A percentile compares a stretch with the other conserved stretches of the same genome.
These are phyloP conservation scores for Tylopilus cervinicoccineus DNA, from an alignment of 768 basidiomycete genomes.

Conservation along the genomic window DNA sequence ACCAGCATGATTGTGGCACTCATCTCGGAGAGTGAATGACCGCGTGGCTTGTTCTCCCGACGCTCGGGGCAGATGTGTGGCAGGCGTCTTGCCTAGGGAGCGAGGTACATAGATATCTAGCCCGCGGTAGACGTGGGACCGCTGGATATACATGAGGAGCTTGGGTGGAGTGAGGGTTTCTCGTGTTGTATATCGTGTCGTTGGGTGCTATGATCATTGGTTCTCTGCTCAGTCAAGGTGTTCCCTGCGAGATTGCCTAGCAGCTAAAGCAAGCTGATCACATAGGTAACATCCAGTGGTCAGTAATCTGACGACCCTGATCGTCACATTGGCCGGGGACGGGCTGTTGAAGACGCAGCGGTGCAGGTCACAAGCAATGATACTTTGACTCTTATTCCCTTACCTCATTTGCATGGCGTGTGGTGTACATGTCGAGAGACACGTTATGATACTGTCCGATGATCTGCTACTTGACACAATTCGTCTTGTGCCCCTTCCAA, in stretches of 20 bases:
- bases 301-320: too few relatives aligned
- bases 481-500: slow-evolving; percentile 45
- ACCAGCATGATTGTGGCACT: slow-evolving; percentile 82
- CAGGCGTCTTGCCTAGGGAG: slow-evolving; percentile 6
- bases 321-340: too few relatives aligned
- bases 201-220: slow-evolving; percentile 20
- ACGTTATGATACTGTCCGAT: too few relatives aligned
- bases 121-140: slow-evolving; percentile 9
- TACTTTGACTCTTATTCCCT: too few relatives aligned
- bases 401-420: too few relatives aligned
- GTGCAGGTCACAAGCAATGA: too few relatives aligned
- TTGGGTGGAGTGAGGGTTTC: slow-evolving; percentile 3
- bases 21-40: slow-evolving; percentile 71
- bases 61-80: background rate
- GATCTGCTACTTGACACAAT: slow-evolving; percentile 18
- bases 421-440: too few relatives aligned
- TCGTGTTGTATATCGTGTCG: slow-evolving; percentile 18
- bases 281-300: too few relatives aligned
- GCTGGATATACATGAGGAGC: slow-evolving; percentile 11
- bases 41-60: background rate
- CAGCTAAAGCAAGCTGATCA: too few relatives aligned
- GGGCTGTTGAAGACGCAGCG: too few relatives aligned
- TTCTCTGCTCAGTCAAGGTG: slow-evolving; percentile 3
- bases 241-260: too few relatives aligned
- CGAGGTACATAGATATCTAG: slow-evolving; percentile 18